Conservation (phyloP, 371 early-diverging fungal genomes). For the Blakeslea trispora region DNA sequence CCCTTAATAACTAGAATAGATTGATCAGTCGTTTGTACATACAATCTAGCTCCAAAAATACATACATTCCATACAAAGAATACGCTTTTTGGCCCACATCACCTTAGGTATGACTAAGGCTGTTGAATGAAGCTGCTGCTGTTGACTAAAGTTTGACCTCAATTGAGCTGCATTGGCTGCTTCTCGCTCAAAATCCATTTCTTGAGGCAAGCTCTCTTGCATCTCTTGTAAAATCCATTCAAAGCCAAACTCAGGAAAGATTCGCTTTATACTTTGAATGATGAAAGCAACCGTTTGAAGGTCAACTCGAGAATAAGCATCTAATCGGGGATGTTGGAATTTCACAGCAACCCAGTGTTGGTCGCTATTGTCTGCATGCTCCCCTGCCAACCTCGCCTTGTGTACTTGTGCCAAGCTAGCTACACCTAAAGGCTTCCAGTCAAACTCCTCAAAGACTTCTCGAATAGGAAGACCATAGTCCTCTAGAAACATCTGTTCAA, state of each 20-base stretch:
- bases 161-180: slow-evolving; percentile 73
- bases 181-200: slow-evolving; percentile 87
- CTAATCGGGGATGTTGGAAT: slow-evolving; percentile 86
- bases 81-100: slow-evolving; percentile 64
- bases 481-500: slow-evolving; percentile 65
- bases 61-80: slow-evolving; percentile 82
- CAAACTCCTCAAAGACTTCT: slow-evolving; percentile 71
- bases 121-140: slow-evolving; percentile 25
- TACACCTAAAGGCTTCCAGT: slow-evolving; percentile 77
- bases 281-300: slow-evolving; percentile 71
- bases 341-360: slow-evolving; percentile 82
- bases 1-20: slow-evolving; percentile 63
- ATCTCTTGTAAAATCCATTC: slow-evolving; percentile 91
- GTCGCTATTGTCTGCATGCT: slow-evolving; percentile 39
- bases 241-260: slow-evolving; percentile 91
- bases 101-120: slow-evolving; percentile 69
- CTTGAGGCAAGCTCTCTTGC: slow-evolving; percentile 79
- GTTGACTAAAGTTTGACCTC: slow-evolving; percentile 57
- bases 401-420: slow-evolving; percentile 91
- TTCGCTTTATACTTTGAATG: slow-evolving; percentile 61
- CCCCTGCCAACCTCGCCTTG: slow-evolving; percentile 55
- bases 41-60: not conserved
- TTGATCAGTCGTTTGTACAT: not conserved
- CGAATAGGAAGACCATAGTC: slow-evolving; percentile 70
- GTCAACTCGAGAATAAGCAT: slow-evolving; percentile 79